These are phyloP conservation scores for Phialemonium atrogriseum DNA, from an alignment of 2,329 filamentous ascomycete species.

Conservation along the genomic window DNA sequence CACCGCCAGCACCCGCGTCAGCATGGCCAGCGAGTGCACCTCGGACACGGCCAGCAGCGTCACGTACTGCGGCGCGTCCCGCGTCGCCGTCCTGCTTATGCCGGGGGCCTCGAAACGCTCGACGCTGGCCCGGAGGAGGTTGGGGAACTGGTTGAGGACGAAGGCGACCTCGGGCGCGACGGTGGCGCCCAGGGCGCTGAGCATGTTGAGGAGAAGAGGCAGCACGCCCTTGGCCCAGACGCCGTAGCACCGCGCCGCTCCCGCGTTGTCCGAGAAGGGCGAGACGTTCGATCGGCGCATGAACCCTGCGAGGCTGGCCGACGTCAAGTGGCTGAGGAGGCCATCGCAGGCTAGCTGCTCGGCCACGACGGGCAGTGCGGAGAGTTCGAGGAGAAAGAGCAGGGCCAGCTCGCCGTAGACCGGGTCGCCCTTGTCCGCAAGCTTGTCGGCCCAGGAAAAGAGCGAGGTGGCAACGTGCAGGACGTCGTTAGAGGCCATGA, in stretches of 20 bases:
- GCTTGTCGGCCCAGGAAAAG: slow-evolving; percentile 87
- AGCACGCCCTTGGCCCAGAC: slow-evolving; percentile 88
- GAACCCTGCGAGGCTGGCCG: slow-evolving; percentile 69
- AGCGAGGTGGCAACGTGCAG: slow-evolving; percentile 76
- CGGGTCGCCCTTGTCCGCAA: slow-evolving; percentile 71
- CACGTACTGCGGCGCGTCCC: slow-evolving; percentile 51
- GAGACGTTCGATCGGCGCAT: slow-evolving; percentile 65
- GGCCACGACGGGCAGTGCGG: slow-evolving; percentile 69
- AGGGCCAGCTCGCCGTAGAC: slow-evolving; percentile 90
- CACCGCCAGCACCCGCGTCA: slow-evolving; percentile 63
- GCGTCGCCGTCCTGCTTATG: slow-evolving; percentile 41
- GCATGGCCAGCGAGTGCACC: slow-evolving; percentile 67
- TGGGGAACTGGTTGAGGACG: slow-evolving; percentile 84
- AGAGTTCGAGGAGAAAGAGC: slow-evolving; percentile 81
- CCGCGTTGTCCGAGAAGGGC: slow-evolving; percentile 66
- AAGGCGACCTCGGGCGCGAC: slow-evolving; percentile 77
- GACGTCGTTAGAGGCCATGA: slow-evolving; percentile 62
- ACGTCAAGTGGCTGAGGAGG: slow-evolving; percentile 68
- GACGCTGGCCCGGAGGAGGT: slow-evolving; percentile 64
- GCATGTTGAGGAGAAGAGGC: slow-evolving; percentile 79
- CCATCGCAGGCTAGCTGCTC: slow-evolving; percentile 87
- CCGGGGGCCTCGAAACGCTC: slow-evolving; percentile 60
- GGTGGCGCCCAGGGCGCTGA: slow-evolving; percentile 71
- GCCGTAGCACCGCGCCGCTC: slow-evolving; percentile 66
- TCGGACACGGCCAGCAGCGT: slow-evolving; percentile 69